Conservation (phyloP, 345 rosid species). For the Kandelia obovata region DNA sequence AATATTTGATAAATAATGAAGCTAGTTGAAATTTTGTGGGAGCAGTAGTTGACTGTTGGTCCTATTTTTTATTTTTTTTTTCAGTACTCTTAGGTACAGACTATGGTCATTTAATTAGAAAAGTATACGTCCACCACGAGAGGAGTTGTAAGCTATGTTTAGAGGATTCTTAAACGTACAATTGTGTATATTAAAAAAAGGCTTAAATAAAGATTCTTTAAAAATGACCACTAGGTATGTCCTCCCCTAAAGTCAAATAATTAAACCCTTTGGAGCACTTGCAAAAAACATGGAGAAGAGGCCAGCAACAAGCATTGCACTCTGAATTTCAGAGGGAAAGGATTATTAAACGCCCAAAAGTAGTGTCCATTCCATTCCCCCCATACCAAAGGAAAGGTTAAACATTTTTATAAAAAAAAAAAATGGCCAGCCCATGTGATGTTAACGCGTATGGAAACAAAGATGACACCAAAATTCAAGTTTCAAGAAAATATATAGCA, state of each 20-base stretch:
- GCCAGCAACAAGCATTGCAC: slow-evolving; percentile 5
- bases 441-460: slow-evolving; percentile 11
- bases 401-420: background rate
- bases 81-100: background rate
- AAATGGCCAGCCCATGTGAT: slow-evolving; percentile 12
- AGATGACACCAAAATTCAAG: slow-evolving; percentile 11
- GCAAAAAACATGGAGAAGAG: slow-evolving; percentile 26
- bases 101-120: too few species aligned
- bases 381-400: background rate
- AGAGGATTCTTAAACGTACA: too few species aligned
- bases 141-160: too few species aligned
- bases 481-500: slow-evolving; percentile 11
- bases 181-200: background rate
- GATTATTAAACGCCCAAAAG: background rate
- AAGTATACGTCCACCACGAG: too few species aligned
- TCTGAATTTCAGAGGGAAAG: background rate
- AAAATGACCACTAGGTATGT: slow-evolving; percentile 19
- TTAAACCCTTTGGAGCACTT: slow-evolving; percentile 27
- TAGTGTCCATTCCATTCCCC: slow-evolving; percentile 8
- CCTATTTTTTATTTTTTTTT: background rate
- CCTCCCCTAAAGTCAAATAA: slow-evolving; percentile 13
- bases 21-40: background rate
- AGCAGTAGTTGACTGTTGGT: too few species aligned
- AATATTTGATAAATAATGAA: background rate
- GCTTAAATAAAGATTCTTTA: slow-evolving; percentile 27